Conservation (phyloP, 169 alveolate genomes). For the Cryptosporidium muris region DNA sequence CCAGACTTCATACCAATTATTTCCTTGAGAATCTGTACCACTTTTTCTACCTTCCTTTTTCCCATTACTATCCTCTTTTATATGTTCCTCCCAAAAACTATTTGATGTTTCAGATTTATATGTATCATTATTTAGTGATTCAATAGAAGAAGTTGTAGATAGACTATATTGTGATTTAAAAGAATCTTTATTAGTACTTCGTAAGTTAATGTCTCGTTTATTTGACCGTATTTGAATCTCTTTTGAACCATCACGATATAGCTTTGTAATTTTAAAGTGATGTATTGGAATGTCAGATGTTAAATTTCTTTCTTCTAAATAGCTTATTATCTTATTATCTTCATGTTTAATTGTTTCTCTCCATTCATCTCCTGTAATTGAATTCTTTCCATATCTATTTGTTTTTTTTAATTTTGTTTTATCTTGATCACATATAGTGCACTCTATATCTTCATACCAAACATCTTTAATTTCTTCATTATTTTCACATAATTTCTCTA, state of each 20-base stretch:
- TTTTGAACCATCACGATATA: conserved; percentile 14
- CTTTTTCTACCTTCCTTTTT: conserved; percentile 36
- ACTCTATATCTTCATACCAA: conserved; percentile 57
- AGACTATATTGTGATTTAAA: neutral
- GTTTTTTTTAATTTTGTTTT: conserved; percentile 14
- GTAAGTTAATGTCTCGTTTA: conserved; percentile 4
- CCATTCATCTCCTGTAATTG: conserved; percentile 21
- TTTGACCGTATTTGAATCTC: neutral
- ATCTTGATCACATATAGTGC: neutral
- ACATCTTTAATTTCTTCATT: conserved; percentile 3
- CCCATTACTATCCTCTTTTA: conserved; percentile 39
- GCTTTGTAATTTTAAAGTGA: neutral
- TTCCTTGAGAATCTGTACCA: conserved; percentile 2
- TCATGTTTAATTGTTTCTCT: conserved; percentile 29
- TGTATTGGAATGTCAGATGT: neutral
- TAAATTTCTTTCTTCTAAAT: conserved; percentile 12
- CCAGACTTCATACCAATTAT: conserved; percentile 60
- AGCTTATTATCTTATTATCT: neutral
- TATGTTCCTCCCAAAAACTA: conserved; percentile 19
- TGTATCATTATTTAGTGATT: neutral
- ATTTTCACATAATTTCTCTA: conserved; percentile 66
- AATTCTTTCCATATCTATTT: conserved; percentile 57
- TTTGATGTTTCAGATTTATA: neutral
- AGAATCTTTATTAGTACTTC: neutral
- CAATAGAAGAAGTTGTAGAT: neutral